These are phyloP conservation scores for Polygonum maritimum DNA, from an alignment of 148 eudicot genomes.

Conservation along the genomic window DNA sequence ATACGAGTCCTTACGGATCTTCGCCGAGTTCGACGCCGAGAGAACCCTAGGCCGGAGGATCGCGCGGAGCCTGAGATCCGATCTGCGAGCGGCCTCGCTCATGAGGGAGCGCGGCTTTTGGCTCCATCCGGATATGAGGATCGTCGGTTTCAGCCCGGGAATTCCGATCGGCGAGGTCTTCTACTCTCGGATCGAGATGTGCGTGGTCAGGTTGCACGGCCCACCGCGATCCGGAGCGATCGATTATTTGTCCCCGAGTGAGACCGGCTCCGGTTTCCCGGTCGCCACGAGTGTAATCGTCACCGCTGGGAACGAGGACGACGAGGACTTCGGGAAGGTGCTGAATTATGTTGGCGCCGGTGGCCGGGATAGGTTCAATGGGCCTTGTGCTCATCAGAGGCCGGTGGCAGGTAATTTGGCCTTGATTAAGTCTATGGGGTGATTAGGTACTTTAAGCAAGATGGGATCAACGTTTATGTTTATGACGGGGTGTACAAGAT, in stretches of 20 bases:
- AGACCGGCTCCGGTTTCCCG: constrained; percentile 74
- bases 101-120: constrained; percentile 55
- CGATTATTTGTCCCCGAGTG: constrained; percentile 55
- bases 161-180: constrained; percentile 67
- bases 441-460: constrained; percentile 56
- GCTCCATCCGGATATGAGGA: constrained; percentile 62
- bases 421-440: constrained; percentile 86
- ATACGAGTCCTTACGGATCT: constrained; percentile 49
- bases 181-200: constrained; percentile 65
- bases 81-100: constrained; percentile 40
- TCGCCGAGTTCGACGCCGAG: constrained; percentile 33
- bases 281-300: constrained; percentile 76
- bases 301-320: constrained; percentile 84
- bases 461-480: constrained; percentile 75
- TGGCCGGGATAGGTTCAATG: constrained; percentile 52
- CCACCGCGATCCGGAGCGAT: constrained; percentile 60
- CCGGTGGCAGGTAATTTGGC: constrained; percentile 73
- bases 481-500: constrained; percentile 87
- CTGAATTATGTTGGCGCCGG: constrained; percentile 74
- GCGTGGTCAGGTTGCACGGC: constrained; percentile 77
- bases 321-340: constrained; percentile 69
- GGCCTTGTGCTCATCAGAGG: constrained; percentile 54
- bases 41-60: constrained; percentile 18
- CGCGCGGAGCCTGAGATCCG: constrained; percentile 42
- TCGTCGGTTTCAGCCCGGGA: constrained; percentile 73